Percentiles rank a stretch among this genome's conserved stretches.
phyloP scores from a whole-genome alignment of 257 asterid genomes.

The Solanum sparsipilum region DNA sequence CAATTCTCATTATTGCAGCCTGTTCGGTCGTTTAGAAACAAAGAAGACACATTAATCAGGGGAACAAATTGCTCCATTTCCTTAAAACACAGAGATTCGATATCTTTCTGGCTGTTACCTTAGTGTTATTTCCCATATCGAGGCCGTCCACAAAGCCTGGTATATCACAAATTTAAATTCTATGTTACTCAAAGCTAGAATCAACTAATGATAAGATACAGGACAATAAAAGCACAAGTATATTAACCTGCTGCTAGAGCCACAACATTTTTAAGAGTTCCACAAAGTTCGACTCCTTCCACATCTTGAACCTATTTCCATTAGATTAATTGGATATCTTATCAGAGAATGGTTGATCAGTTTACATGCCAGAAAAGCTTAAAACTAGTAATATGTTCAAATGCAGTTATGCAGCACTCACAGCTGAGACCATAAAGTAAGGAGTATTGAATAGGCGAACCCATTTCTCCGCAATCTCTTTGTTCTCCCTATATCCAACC shows the following conservation, averaged over 20 bases:
- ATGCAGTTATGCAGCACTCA: conserved; percentile 28
- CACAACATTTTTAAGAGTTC: conserved; percentile 76
- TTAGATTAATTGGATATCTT: neutral
- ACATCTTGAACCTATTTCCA: conserved; percentile 72
- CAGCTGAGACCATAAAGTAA: conserved; percentile 66
- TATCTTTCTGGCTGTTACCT: conserved; percentile 29
- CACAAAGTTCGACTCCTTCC: conserved; percentile 93
- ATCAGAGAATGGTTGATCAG: neutral
- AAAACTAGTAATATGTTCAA: neutral
- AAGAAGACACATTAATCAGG: neutral
- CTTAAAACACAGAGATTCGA: neutral
- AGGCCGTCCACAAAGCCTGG: conserved; percentile 86
- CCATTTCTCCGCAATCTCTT: conserved; percentile 76
- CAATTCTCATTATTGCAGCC: conserved; percentile 98
- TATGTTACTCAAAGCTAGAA: neutral
- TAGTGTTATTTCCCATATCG: conserved; percentile 93
- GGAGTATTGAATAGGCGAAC: conserved; percentile 68
- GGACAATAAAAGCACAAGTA: neutral
- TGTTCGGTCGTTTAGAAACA: conserved; percentile 8
- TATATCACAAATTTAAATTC: neutral
- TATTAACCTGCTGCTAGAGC: conserved; percentile 78
- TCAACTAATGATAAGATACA: neutral
- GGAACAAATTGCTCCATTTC: neutral
- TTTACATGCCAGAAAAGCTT: neutral
- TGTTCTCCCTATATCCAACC: conserved; percentile 57